Evolutionary conservation across 371 early-diverging fungal species (phyloP).

Genomic region (Syncephalastrum racemosum): DNA sequence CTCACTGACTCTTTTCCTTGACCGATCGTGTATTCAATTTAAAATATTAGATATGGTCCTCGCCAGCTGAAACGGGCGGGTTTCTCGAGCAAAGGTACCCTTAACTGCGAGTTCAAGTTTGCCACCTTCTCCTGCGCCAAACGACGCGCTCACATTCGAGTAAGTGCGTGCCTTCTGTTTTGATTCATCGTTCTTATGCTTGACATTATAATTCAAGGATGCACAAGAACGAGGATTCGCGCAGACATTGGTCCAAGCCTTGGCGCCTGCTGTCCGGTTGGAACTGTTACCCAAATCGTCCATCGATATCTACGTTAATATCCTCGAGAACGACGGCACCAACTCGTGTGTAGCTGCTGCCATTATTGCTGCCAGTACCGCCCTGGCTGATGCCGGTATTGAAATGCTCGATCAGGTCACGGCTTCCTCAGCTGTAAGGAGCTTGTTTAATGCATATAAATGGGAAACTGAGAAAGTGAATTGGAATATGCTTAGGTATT

Average conservation of each 20-base stretch:
- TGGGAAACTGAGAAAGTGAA: constrained; percentile 13
- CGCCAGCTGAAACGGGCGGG: constrained; percentile 59
- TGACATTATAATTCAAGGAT: constrained; percentile 45
- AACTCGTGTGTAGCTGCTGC: constrained; percentile 80
- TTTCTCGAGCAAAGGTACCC: constrained; percentile 61
- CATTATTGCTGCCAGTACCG: constrained; percentile 84
- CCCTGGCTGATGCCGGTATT: constrained; percentile 92
- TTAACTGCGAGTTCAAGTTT: constrained; percentile 89
- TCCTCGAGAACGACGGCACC: constrained; percentile 86
- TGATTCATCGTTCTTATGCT: not conserved
- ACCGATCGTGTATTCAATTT: not conserved
- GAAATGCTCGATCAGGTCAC: constrained; percentile 92
- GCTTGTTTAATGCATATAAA: not conserved
- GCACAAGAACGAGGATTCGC: constrained; percentile 84
- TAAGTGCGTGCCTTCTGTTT: constrained; percentile 20
- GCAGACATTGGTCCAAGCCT: constrained; percentile 72
- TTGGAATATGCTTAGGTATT: constrained; percentile 29
- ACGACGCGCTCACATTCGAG: constrained; percentile 60
- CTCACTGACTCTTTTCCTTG: constrained; percentile 8
- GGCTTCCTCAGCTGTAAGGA: constrained; percentile 73
- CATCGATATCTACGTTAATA: constrained; percentile 83
- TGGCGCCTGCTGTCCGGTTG: constrained; percentile 86
- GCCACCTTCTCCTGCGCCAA: constrained; percentile 84
- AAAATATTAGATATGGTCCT: constrained; percentile 66
- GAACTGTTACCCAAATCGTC: constrained; percentile 87